Conservation (phyloP, 352 stramenopile species). For the Phytophthora fragariaefolia region DNA sequence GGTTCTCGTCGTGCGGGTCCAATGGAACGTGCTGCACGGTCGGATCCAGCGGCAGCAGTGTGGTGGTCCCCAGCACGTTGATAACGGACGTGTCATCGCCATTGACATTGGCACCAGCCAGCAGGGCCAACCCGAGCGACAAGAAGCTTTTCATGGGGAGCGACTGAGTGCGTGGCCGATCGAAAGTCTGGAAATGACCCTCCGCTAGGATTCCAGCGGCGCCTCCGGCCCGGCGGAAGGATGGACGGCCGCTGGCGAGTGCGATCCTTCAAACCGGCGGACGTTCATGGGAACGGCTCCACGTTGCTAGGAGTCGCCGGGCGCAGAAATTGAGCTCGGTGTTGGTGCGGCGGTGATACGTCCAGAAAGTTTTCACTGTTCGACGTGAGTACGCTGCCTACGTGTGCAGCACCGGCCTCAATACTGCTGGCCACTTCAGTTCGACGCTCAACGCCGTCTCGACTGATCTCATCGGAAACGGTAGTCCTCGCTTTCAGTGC, state of each 20-base stretch:
- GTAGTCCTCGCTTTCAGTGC: neutral
- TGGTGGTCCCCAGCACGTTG: slow-evolving; percentile 47
- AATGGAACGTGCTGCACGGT: slow-evolving; percentile 74
- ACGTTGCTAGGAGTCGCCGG: neutral
- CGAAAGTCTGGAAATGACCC: slow-evolving; percentile 17
- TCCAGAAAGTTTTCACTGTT: slow-evolving; percentile 8
- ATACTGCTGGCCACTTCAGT: neutral
- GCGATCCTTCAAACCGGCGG: neutral
- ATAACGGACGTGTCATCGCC: slow-evolving; percentile 34
- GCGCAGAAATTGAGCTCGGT: no score
- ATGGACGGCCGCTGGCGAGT: neutral
- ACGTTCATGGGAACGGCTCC: neutral
- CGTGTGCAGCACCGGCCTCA: neutral
- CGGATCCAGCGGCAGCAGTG: slow-evolving; percentile 54
- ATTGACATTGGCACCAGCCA: slow-evolving; percentile 4
- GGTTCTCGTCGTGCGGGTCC: slow-evolving; percentile 22
- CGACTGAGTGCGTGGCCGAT: neutral
- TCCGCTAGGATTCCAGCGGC: neutral
- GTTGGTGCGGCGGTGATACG: slow-evolving; percentile 6
- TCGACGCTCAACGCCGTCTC: no score
- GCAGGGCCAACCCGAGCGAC: slow-evolving; percentile 3
- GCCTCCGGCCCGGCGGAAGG: neutral
- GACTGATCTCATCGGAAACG: no score
- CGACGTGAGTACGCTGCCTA: neutral
- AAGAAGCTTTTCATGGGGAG: slow-evolving; percentile 18